These are phyloP conservation scores for Apiospora koreana DNA, from an alignment of 2,329 filamentous ascomycete species.

Conservation along the genomic window DNA sequence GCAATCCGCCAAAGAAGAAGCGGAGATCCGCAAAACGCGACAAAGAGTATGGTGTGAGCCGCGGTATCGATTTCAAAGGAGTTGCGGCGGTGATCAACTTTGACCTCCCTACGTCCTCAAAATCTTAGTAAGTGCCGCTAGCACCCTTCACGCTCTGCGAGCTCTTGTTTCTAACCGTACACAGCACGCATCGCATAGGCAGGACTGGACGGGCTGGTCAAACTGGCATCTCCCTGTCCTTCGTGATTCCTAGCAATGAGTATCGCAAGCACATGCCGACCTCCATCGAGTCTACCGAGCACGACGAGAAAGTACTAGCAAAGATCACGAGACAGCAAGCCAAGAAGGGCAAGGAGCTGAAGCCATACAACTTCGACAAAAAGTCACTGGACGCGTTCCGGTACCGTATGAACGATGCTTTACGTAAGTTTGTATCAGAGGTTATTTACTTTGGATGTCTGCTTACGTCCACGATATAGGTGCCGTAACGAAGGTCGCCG, in stretches of 20 bases:
- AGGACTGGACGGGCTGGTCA: slow-evolving; percentile 90
- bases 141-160: not conserved
- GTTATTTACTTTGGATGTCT: not conserved
- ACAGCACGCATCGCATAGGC: slow-evolving; percentile 83
- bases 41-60: slow-evolving; percentile 91
- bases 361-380: slow-evolving; percentile 94
- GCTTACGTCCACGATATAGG: not conserved
- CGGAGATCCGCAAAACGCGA: slow-evolving; percentile 67
- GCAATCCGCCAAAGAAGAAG: slow-evolving; percentile 55
- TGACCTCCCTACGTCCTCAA: slow-evolving; percentile 83
- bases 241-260: slow-evolving; percentile 79
- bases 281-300: slow-evolving; percentile 69
- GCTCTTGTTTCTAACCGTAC: not conserved
- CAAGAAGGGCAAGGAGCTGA: slow-evolving; percentile 77
- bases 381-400: slow-evolving; percentile 90
- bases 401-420: slow-evolving; percentile 90
- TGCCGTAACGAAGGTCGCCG: slow-evolving; percentile 84
- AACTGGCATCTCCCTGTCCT: slow-evolving; percentile 92
- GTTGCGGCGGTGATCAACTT: slow-evolving; percentile 96
- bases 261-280: slow-evolving; percentile 92
- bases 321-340: slow-evolving; percentile 79
- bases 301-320: slow-evolving; percentile 81
- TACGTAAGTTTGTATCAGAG: slow-evolving; percentile 50
- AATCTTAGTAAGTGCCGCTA: slow-evolving; percentile 62
- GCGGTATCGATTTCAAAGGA: slow-evolving; percentile 96